Base-by-base conservation (phyloP, 2,329 filamentous ascomycete species). In the Aureobasidium namibiae region DNA sequence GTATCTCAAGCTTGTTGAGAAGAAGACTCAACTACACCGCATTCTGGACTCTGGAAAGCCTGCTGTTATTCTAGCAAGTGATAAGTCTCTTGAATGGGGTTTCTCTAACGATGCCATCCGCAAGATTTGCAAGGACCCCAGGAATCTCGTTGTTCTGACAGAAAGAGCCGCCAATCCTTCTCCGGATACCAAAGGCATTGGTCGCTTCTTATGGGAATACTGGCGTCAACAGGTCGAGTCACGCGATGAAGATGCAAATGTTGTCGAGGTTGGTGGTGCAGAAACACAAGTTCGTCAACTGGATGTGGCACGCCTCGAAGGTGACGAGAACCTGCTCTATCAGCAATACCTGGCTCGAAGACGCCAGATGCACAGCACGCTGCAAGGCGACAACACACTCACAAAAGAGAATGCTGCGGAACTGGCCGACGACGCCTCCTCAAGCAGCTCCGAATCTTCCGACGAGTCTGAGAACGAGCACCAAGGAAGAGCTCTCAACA, bases 301-400 rank as follows among this genome's bases (percentile, higher is more conserved):
- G 29, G 36, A 45, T 31, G 45, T 54, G 11, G 53, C 52, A 21
- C 87, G 85, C 81, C 92, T 89, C 79, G 85, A 84, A 67, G 85
- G 87, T 1, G 85, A 87, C 41, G 92, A 97, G 66, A 79, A 94
- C 13, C 75, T 81, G 14, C 76, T 91, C 1, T 97, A 99, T 69
- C 91, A 97, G 67, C 91, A 96, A 69, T 96, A 91, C 80, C 80
- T 96, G 10, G 90, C 91, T 0, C 91, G 90, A 4, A 90, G 95
- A 72, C 82, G 89, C 31, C 91, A 96, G 68, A 79, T 96, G 8
- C 89, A 96, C 67, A 89, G 89, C 45, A 92, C 89, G 0, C 78
- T 90, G 21, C 88, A 92, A 67, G 86, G 85, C 18, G 82, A 85
- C 50, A 82, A 84, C 7, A 80, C 82, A 1, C 75, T 92, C 26